Conservation (phyloP, 169 alveolate species). For the Toxoplasma gondii region DNA sequence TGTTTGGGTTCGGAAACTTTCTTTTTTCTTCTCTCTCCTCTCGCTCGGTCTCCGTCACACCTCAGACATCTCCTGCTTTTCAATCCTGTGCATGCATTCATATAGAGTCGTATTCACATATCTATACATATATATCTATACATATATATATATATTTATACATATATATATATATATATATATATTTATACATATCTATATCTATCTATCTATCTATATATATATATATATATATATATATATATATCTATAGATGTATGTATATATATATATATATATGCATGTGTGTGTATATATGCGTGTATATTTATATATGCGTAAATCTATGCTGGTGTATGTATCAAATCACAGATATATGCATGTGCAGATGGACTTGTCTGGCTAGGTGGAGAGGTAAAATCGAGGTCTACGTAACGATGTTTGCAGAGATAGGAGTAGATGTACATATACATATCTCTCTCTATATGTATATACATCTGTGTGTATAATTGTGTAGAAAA, state of each 20-base stretch:
- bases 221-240: not conserved
- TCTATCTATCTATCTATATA: too few relatives aligned
- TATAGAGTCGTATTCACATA: not conserved
- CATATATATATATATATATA: too few relatives aligned
- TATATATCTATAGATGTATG: not conserved
- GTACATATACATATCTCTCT: not conserved
- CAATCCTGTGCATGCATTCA: not conserved
- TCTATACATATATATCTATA: not conserved
- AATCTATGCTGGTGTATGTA: not conserved
- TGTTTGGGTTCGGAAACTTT: constrained; percentile 78
- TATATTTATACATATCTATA: not conserved
- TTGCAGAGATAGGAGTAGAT: too few relatives aligned
- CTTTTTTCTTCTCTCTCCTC: not conserved
- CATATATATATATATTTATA: not conserved
- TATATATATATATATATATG: too few relatives aligned
- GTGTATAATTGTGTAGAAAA: too few relatives aligned
- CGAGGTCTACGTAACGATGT: too few relatives aligned
- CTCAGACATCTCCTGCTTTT: not conserved
- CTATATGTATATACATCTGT: not conserved
- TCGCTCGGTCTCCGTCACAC: not conserved
- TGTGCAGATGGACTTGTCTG: too few relatives aligned
- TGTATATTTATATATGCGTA: not conserved
- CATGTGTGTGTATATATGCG: too few relatives aligned
- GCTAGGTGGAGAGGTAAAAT: too few relatives aligned
- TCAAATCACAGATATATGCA: not conserved